A percentile compares a stretch with the other conserved stretches of the same genome.
phyloP scores from a whole-genome alignment of 1,284 basidiomycete species.

The Cerrena zonata region DNA sequence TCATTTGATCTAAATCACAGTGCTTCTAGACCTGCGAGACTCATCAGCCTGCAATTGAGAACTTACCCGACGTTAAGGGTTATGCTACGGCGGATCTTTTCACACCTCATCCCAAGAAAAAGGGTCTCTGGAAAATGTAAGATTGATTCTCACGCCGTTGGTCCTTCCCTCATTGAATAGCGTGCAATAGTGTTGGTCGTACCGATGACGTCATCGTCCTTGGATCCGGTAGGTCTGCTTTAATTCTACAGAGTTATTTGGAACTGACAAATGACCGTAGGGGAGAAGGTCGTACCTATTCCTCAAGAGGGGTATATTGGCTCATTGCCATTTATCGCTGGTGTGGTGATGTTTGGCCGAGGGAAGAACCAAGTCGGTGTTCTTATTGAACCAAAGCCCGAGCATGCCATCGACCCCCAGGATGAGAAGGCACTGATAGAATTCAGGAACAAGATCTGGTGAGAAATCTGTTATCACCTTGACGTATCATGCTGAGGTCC shows the following conservation, averaged over 20 bases:
- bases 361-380: conserved; percentile 18
- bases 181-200: conserved; percentile 10
- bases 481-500: neutral
- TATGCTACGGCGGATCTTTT: conserved; percentile 14
- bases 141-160: conserved; percentile 9
- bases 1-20: neutral
- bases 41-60: conserved; percentile 21
- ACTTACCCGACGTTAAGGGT: conserved; percentile 12
- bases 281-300: conserved; percentile 25
- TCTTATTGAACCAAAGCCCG: conserved; percentile 16
- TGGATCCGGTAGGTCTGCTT: conserved; percentile 7
- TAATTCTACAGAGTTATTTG: no score
- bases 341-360: conserved; percentile 20
- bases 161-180: conserved; percentile 30
- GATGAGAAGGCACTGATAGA: conserved; percentile 7
- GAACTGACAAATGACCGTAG: conserved; percentile 10
- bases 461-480: neutral
- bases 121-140: conserved; percentile 14
- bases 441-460: conserved; percentile 13
- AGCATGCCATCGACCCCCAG: conserved; percentile 6
- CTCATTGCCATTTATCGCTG: conserved; percentile 25
- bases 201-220: conserved; percentile 13
- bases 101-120: conserved; percentile 11
- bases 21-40: conserved; percentile 12
- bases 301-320: conserved; percentile 26